Evolutionary conservation across 495 filamentous ascomycete genomes (phyloP).

Genomic region (Evansstolkia leycettana): DNA sequence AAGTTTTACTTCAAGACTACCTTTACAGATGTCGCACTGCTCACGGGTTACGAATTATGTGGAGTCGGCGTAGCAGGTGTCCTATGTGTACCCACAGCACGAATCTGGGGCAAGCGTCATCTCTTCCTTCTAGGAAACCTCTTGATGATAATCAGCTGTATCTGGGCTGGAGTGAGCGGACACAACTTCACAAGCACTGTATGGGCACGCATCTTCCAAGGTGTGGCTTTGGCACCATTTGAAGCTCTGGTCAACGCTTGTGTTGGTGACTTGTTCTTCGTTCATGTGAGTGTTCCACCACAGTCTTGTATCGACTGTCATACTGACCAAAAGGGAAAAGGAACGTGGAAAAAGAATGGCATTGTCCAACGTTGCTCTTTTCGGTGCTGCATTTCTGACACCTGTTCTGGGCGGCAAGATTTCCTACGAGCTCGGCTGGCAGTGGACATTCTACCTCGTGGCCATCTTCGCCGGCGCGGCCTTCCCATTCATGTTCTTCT

Average conservation of each 20-base stretch:
- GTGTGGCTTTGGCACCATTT: slow-evolving; percentile 63
- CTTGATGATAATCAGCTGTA: slow-evolving; percentile 56
- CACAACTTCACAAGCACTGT: slow-evolving; percentile 56
- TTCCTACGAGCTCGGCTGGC: slow-evolving; percentile 61
- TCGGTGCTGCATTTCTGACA: slow-evolving; percentile 86
- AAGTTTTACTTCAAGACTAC: slow-evolving; percentile 41
- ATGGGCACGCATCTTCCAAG: slow-evolving; percentile 67
- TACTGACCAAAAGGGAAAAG: slow-evolving; percentile 23
- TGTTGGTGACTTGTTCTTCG: slow-evolving; percentile 66
- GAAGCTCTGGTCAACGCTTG: slow-evolving; percentile 67
- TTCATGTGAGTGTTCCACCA: slow-evolving; percentile 46
- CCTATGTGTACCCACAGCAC: slow-evolving; percentile 74
- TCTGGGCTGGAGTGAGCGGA: slow-evolving; percentile 66
- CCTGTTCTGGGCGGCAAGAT: slow-evolving; percentile 83
- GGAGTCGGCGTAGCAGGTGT: slow-evolving; percentile 72
- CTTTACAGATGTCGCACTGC: slow-evolving; percentile 62
- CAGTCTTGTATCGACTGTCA: not conserved
- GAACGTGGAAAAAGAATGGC: slow-evolving; percentile 85
- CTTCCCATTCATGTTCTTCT: slow-evolving; percentile 56
- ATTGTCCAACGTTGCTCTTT: slow-evolving; percentile 74
- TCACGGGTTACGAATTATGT: slow-evolving; percentile 81
- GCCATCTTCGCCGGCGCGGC: slow-evolving; percentile 53
- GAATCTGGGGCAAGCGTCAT: slow-evolving; percentile 88
- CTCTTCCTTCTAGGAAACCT: slow-evolving; percentile 69
- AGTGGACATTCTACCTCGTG: slow-evolving; percentile 64